A percentile compares a stretch with the other conserved stretches of the same genome.
Evolutionary conservation across 257 asterid species (phyloP).

Genomic region (Fraxinus excelsior): DNA sequence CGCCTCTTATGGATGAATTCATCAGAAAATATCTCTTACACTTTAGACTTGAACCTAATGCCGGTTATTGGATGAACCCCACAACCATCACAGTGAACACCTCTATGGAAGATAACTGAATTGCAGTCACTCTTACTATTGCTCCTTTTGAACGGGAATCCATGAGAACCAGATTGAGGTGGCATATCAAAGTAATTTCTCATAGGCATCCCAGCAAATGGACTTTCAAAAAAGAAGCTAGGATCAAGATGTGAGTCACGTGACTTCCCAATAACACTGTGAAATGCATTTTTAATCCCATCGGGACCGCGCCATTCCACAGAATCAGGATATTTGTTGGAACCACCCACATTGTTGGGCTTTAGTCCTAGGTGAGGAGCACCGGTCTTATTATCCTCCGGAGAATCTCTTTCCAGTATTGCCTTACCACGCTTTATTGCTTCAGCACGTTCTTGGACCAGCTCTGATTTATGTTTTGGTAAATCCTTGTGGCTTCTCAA

Average conservation of each 20-base stretch:
- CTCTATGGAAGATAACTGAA: conserved; percentile 60
- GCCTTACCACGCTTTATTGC: not conserved
- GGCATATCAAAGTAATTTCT: conserved; percentile 27
- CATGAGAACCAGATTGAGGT: conserved; percentile 24
- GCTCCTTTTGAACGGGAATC: conserved; percentile 26
- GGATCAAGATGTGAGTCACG: not conserved
- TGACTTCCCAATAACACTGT: conserved; percentile 21
- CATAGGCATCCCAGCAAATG: conserved; percentile 48
- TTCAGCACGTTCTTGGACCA: not conserved
- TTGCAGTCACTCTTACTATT: conserved; percentile 33
- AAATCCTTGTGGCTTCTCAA: conserved; percentile 8
- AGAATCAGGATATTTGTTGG: conserved; percentile 10
- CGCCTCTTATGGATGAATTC: not conserved
- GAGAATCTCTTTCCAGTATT: not conserved
- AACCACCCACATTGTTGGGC: conserved; percentile 11
- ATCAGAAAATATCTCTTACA: conserved; percentile 48
- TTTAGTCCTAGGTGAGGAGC: not conserved
- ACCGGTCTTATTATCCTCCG: not conserved
- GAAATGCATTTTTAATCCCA: conserved; percentile 2
- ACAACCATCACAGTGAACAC: conserved; percentile 92
- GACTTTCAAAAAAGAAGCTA: conserved; percentile 37
- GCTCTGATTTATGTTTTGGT: conserved; percentile 17
- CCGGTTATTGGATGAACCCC: conserved; percentile 84
- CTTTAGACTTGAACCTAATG: conserved; percentile 82
- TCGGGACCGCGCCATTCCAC: conserved; percentile 4